Conservation (phyloP, 2,329 filamentous ascomycete genomes). For the Elsinoe ampelina region DNA sequence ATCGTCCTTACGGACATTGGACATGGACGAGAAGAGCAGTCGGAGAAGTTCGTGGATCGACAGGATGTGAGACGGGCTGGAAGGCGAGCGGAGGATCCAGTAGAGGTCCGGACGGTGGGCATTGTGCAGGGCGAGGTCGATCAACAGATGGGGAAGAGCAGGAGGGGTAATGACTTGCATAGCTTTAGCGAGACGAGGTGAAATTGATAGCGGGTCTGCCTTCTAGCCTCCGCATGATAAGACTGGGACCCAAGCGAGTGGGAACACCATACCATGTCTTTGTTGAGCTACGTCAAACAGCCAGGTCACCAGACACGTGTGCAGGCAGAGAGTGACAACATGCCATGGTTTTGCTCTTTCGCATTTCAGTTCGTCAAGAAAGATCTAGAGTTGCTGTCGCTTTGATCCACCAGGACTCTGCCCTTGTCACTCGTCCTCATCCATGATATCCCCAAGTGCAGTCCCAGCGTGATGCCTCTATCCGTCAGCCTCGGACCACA, state of each 20-base stretch:
- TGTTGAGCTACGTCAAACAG: too few relatives aligned
- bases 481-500: too few relatives aligned
- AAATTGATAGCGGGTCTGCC: not conserved
- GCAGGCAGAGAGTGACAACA: too few relatives aligned
- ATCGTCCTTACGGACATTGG: not conserved
- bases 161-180: slow-evolving; percentile 1
- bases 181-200: slow-evolving; percentile 10
- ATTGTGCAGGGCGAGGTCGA: too few relatives aligned
- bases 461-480: too few relatives aligned
- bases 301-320: too few relatives aligned
- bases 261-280: too few relatives aligned
- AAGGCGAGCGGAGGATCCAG: not conserved
- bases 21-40: too few relatives aligned
- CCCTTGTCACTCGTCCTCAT: not conserved
- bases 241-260: too few relatives aligned
- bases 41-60: too few relatives aligned
- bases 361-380: not conserved
- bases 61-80: not conserved
- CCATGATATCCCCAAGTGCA: too few relatives aligned
- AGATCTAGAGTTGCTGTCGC: slow-evolving; percentile 10
- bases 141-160: not conserved
- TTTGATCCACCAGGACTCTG: not conserved
- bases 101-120: too few relatives aligned
- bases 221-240: not conserved
- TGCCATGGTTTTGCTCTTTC: not conserved